Conservation (phyloP, 495 filamentous ascomycete species). For the Hypoxylon fragiforme region DNA sequence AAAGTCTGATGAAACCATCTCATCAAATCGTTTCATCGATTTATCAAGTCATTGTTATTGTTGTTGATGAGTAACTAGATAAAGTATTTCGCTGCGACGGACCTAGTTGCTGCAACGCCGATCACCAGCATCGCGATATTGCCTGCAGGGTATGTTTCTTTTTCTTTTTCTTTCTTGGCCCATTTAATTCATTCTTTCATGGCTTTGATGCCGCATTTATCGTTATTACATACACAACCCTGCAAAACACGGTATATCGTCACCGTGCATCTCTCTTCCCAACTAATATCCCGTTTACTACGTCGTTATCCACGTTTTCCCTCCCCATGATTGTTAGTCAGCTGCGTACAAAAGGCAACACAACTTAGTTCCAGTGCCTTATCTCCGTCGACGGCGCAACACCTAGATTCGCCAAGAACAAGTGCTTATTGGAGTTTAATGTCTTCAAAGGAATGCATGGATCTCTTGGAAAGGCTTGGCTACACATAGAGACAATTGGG, state of each 20-base stretch:
- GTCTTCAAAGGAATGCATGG: constrained; percentile 4
- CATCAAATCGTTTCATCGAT: too few relatives aligned
- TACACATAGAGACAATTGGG: constrained; percentile 12
- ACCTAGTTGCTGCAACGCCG: constrained; percentile 16
- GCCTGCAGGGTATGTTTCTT: constrained; percentile 29
- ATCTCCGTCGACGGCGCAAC: too few relatives aligned
- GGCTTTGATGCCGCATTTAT: background rate
- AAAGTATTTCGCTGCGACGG: constrained; percentile 3
- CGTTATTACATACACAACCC: background rate
- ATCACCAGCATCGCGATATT: constrained; percentile 29
- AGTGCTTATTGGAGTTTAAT: constrained; percentile 15
- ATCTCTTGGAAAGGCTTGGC: constrained; percentile 13
- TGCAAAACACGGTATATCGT: too few relatives aligned
- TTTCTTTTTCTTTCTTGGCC: constrained; percentile 9
- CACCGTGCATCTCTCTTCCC: too few relatives aligned
- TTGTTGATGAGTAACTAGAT: too few relatives aligned
- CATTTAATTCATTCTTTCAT: constrained; percentile 3
- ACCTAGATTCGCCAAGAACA: constrained; percentile 10
- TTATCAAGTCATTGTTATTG: too few relatives aligned
- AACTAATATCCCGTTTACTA: too few relatives aligned
- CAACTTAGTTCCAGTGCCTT: background rate
- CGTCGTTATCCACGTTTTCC: too few relatives aligned
- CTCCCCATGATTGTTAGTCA: too few relatives aligned
- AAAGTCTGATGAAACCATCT: too few relatives aligned
- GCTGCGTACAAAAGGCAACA: too few relatives aligned